Conservation (phyloP, 1,139 yeast genomes). For the Taphrina wiesneri region DNA sequence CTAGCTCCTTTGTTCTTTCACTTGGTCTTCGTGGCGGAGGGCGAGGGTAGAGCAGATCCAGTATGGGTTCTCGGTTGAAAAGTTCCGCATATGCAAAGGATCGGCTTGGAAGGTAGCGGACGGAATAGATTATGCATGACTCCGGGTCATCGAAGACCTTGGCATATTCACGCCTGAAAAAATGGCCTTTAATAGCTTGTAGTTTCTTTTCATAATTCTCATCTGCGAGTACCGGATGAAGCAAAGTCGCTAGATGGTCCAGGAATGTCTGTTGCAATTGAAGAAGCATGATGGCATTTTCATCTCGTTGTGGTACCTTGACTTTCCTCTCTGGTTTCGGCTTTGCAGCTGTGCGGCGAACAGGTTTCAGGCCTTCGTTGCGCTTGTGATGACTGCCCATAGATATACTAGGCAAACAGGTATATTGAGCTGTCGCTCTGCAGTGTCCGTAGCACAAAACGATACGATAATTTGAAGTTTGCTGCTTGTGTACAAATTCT, state of each 20-base stretch:
- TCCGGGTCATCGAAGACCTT: conserved; percentile 17
- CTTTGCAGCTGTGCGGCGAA: conserved; percentile 27
- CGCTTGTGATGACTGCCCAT: conserved; percentile 33
- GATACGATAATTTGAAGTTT: no score
- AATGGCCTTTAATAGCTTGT: conserved; percentile 23
- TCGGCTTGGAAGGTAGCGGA: conserved; percentile 24
- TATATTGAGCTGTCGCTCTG: no score
- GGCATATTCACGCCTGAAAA: conserved; percentile 14
- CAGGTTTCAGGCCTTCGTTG: conserved; percentile 25
- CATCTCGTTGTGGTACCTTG: neutral
- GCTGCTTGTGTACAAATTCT: no score
- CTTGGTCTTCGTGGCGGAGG: conserved; percentile 25
- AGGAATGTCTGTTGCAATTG: conserved; percentile 15
- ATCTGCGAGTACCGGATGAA: conserved; percentile 3
- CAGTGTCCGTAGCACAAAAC: no score
- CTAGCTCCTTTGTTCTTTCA: neutral
- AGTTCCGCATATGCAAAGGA: conserved; percentile 26
- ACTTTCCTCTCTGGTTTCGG: conserved; percentile 19
- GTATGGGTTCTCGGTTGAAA: neutral
- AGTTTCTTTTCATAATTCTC: neutral
- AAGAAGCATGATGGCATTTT: neutral
- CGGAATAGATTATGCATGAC: conserved; percentile 19
- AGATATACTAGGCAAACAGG: neutral
- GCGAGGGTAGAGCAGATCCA: conserved; percentile 22
- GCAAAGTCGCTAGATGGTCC: neutral